Evolutionary conservation across 495 filamentous ascomycete genomes (phyloP), one percentile per base, ranked within the genome.

Genomic region (Xylaria telfairii): DNA sequence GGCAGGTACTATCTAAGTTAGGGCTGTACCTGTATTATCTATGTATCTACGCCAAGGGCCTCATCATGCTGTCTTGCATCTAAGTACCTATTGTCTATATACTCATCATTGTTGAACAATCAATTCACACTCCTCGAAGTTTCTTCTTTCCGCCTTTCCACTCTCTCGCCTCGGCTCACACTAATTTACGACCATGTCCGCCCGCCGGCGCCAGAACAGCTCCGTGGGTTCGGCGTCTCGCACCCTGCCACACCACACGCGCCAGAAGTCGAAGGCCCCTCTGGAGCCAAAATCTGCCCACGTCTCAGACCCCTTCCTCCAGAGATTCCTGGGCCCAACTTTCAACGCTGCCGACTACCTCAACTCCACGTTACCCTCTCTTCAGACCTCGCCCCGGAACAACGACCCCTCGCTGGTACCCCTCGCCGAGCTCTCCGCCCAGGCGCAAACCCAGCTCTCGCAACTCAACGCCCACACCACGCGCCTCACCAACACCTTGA

Each of bases 401-500:
- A 74, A 62, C 42, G 80, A 83, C 24, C 79, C 82, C 24, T 80
- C 78, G 30, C 82, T 89, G 24, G 87, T 93, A 19, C 84, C 93
- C 8, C 85, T 98, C 57, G 85, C 92, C 47, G 91, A 95, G 66
- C 83, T 97, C 57, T 92, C 93, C 15, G 83, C 90, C 2, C 93
- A 93, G 75, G 91, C 95, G 49, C 94, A 98, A 76, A 89, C 91
- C 2, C 84, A 94, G 39, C 88, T 98, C 65, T 92, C 95, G 3
- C 90, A 95, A 70, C 89, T 98, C 72, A 94, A 91, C 73, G 92
- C 95, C 13, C 94, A 97, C 78, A 96, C 93, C 17, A 90, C 92
- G 19, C 87, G 93, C 26, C 85, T 97, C 17, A 93, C 95, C n/a
- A 90, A 84, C 51, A 92, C 87, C 41, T 87, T 99, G 30, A 97